Percentiles rank a stretch among this genome's conserved stretches.
These are phyloP conservation scores for Puya raimondii DNA, from an alignment of 176 grass and related monocot genomes.

Conservation along the genomic window DNA sequence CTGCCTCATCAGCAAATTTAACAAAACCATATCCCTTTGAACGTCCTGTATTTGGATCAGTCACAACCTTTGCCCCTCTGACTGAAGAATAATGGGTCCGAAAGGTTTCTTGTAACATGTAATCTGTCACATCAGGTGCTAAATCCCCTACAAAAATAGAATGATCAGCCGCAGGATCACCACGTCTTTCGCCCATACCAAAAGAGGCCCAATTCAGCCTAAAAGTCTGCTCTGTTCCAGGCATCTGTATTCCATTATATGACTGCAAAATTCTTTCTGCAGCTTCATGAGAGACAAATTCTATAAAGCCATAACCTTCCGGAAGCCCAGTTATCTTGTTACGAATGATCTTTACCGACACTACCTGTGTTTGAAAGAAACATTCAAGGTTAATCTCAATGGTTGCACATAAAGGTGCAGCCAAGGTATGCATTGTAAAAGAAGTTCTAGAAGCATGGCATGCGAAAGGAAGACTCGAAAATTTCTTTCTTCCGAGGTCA, in stretches of 20 bases:
- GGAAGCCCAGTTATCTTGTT: constrained; percentile 85
- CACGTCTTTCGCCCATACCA: constrained; percentile 79
- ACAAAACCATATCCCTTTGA: constrained; percentile 99
- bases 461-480: too few relatives aligned
- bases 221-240: constrained; percentile 91
- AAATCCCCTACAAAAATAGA: constrained; percentile 96
- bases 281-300: constrained; percentile 85
- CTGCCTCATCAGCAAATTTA: constrained; percentile 91
- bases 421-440: too few relatives aligned
- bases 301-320: constrained; percentile 97
- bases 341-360: constrained; percentile 88
- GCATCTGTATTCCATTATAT: constrained; percentile 93
- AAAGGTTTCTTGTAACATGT: constrained; percentile 93
- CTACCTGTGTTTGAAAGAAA: constrained; percentile 33
- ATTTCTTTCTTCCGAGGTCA: too few relatives aligned
- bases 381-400: neutral
- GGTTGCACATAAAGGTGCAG: too few relatives aligned
- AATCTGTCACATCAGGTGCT: constrained; percentile 99
- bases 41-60: constrained; percentile 86
- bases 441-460: too few relatives aligned
- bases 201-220: constrained; percentile 99
- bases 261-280: constrained; percentile 78
- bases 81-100: constrained; percentile 72
- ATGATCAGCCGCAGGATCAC: constrained; percentile 65
- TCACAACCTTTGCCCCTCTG: constrained; percentile 98